phyloP scores from a whole-genome alignment of 2,329 filamentous ascomycete genomes.

The Pestalotiopsis sp. region DNA sequence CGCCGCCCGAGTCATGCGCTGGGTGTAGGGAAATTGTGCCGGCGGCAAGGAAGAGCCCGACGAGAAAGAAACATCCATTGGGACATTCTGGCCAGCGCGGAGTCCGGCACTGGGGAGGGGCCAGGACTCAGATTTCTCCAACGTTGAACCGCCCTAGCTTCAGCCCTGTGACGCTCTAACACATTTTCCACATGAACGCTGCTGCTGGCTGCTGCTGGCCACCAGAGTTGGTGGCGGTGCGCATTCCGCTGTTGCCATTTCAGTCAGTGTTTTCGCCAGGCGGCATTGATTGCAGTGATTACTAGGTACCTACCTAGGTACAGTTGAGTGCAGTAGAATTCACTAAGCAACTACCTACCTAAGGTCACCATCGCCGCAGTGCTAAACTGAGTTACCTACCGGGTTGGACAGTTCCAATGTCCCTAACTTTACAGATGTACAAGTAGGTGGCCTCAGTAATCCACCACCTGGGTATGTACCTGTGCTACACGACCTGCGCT shows the following conservation, averaged over 20 bases:
- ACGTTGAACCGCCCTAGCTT: slow-evolving; percentile 4
- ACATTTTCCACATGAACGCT: not conserved
- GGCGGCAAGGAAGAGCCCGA: not conserved
- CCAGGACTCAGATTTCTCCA: not conserved
- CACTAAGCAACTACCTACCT: too few relatives aligned
- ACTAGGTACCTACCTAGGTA: too few relatives aligned
- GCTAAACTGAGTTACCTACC: too few relatives aligned
- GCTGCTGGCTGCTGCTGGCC: not conserved
- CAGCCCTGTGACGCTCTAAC: slow-evolving; percentile 7
- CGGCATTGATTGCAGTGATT: not conserved
- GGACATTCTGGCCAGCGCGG: not conserved
- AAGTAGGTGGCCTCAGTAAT: not conserved
- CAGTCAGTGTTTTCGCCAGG: not conserved
- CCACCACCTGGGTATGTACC: not conserved
- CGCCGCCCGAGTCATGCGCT: not conserved
- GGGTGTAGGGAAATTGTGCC: not conserved
- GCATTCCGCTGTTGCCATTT: too few relatives aligned
- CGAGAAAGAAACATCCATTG: not conserved
- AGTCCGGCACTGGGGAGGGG: not conserved
- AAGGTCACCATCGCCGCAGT: too few relatives aligned
- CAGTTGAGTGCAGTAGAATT: not conserved
- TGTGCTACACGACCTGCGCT: not conserved
- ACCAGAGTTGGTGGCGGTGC: not conserved
- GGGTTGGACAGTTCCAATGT: not conserved
- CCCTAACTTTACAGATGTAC: not conserved